phyloP scores from a whole-genome alignment of 2,329 filamentous ascomycete genomes.

The Aspergillus pseudotamarii region DNA sequence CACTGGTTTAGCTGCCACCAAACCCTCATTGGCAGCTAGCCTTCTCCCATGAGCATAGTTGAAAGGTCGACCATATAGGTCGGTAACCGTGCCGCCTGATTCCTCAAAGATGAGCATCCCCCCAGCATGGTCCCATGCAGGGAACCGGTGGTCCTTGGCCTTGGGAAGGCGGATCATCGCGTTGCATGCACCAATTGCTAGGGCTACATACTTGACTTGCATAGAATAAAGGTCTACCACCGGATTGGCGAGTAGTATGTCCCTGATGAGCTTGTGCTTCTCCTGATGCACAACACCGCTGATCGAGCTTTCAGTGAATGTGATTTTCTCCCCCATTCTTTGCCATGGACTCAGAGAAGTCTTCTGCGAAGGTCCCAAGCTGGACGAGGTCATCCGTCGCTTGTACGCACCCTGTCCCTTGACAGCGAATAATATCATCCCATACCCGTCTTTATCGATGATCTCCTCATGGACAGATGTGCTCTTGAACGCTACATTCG shows the following conservation, averaged over 20 bases:
- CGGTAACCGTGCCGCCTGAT: slow-evolving; percentile 14
- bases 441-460: slow-evolving; percentile 3
- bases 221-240: slow-evolving; percentile 12
- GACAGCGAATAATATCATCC: slow-evolving; percentile 12
- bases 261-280: slow-evolving; percentile 7
- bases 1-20: slow-evolving; percentile 11
- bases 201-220: slow-evolving; percentile 15
- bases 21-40: slow-evolving; percentile 9
- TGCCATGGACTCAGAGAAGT: background rate
- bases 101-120: slow-evolving; percentile 16
- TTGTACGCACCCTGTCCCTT: slow-evolving; percentile 10
- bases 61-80: slow-evolving; percentile 12
- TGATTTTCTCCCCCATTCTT: slow-evolving; percentile 1
- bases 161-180: slow-evolving; percentile 15
- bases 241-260: slow-evolving; percentile 3
- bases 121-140: slow-evolving; percentile 14
- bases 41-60: slow-evolving; percentile 8
- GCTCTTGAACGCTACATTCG: slow-evolving; percentile 8
- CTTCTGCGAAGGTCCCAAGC: background rate
- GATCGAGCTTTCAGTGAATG: slow-evolving; percentile 8
- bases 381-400: background rate
- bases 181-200: slow-evolving; percentile 13
- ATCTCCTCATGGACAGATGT: slow-evolving; percentile 2
- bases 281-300: slow-evolving; percentile 5
- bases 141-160: slow-evolving; percentile 3